Percentiles rank a stretch among this genome's conserved stretches.
phyloP scores from a whole-genome alignment of 2,329 filamentous ascomycete genomes.

The Fusarium sambucinum region DNA sequence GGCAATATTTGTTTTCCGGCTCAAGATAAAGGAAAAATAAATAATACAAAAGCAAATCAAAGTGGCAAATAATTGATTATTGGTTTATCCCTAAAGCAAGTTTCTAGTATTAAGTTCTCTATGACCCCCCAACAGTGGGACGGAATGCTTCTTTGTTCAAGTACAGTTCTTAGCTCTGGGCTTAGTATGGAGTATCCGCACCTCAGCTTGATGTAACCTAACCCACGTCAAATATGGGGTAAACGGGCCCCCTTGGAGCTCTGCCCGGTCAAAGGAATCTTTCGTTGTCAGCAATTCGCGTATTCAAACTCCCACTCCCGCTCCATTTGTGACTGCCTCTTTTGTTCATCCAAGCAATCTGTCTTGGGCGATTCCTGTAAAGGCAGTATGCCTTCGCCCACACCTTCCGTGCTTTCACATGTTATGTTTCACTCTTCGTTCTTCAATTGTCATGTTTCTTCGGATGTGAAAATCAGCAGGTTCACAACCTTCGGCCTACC shows the following conservation, averaged over 20 bases:
- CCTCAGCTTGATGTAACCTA: neutral
- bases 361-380: neutral
- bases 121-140: neutral
- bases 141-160: neutral
- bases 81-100: neutral
- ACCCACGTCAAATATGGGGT: neutral
- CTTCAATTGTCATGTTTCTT: conserved; percentile 20
- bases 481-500: conserved; percentile 12
- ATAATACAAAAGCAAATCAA: neutral
- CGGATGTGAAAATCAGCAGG: conserved; percentile 10
- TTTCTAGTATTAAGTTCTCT: neutral
- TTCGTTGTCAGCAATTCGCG: conserved; percentile 28
- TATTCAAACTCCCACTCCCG: conserved; percentile 11
- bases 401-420: neutral
- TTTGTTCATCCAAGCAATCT: neutral
- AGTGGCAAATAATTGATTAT: neutral
- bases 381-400: too few relatives aligned
- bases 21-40: neutral
- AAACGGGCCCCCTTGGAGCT: neutral
- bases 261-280: conserved; percentile 13
- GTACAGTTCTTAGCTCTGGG: neutral
- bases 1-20: neutral
- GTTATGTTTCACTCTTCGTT: conserved; percentile 4
- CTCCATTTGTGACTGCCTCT: conserved; percentile 2
- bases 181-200: neutral